Percentiles rank a stretch among this genome's conserved stretches.
These are phyloP conservation scores for Saccharomycopsis sp. DNA, from an alignment of 805 yeast genomes.

Conservation along the genomic window DNA sequence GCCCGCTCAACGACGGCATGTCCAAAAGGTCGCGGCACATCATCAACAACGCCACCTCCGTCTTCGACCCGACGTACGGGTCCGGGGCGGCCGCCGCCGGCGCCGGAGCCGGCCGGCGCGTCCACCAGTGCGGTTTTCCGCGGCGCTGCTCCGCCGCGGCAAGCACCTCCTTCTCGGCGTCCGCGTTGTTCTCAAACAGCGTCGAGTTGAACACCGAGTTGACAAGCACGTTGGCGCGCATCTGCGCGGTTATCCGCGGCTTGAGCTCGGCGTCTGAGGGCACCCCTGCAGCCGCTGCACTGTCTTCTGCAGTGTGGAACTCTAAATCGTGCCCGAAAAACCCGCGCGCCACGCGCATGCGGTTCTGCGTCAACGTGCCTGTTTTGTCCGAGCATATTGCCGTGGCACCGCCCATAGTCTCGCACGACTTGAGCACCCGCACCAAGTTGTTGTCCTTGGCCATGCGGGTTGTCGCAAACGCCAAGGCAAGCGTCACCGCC, in stretches of 20 bases:
- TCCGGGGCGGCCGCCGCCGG: conserved; percentile 33
- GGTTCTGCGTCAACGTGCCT: conserved; percentile 92
- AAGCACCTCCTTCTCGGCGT: conserved; percentile 19
- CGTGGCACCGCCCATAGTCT: conserved; percentile 98
- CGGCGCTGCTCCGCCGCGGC: conserved; percentile 15
- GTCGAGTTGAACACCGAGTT: conserved; percentile 79
- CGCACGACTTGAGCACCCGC: conserved; percentile 90
- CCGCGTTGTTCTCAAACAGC: conserved; percentile 68
- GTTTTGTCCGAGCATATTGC: conserved; percentile 96
- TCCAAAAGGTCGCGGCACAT: conserved; percentile 56
- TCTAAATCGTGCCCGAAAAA: conserved; percentile 58
- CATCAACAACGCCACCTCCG: conserved; percentile 81
- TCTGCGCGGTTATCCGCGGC: conserved; percentile 7
- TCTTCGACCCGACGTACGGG: conserved; percentile 83
- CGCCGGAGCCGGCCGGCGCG: conserved; percentile 16
- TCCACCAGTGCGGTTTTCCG: conserved; percentile 10
- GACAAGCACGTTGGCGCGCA: conserved; percentile 31
- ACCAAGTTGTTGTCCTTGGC: conserved; percentile 93
- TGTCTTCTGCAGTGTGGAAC: conserved; percentile 31
- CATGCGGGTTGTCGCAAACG: conserved; percentile 98
- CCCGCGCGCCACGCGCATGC: conserved; percentile 85
- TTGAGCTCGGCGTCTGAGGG: conserved; percentile 13
- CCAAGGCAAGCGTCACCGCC: conserved; percentile 94
- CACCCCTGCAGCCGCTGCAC: conserved; percentile 3
- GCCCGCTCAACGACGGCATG: conserved; percentile 33